Evolutionary conservation across 345 rosid species (phyloP).

Genomic region (Eutrema heterophyllum): DNA sequence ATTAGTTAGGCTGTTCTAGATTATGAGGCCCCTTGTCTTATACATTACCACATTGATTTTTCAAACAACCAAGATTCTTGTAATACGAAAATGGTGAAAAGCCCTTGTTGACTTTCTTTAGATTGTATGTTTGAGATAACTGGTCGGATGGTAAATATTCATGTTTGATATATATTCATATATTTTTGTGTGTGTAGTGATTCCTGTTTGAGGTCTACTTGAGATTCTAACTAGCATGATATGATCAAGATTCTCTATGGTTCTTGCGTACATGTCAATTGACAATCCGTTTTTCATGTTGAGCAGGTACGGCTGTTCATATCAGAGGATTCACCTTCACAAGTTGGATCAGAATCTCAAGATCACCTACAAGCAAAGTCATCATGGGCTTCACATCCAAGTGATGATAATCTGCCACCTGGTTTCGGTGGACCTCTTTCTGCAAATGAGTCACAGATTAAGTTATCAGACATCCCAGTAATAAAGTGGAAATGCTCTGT

Average conservation of each 20-base stretch:
- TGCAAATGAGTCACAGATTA: conserved; percentile 44
- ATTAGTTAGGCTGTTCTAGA: conserved; percentile 11
- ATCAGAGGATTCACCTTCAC: conserved; percentile 88
- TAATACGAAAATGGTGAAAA: neutral
- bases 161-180: neutral
- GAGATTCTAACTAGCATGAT: neutral
- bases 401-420: conserved; percentile 77
- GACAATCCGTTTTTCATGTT: conserved; percentile 23
- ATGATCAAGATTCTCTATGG: conserved; percentile 2
- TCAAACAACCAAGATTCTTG: neutral
- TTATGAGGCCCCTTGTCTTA: neutral
- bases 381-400: conserved; percentile 46
- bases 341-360: conserved; percentile 70
- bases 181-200: neutral
- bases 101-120: neutral
- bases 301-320: conserved; percentile 71
- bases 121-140: conserved; percentile 2
- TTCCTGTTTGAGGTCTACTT: conserved; percentile 7
- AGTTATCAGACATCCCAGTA: conserved; percentile 62
- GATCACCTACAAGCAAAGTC: conserved; percentile 96
- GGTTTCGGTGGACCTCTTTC: conserved; percentile 76
- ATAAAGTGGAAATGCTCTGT: conserved; percentile 70
- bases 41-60: neutral
- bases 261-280: conserved; percentile 1
- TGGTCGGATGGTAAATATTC: neutral